Base-by-base conservation (phyloP, 108 stramenopile species). In the Epithemia pelagica region DNA sequence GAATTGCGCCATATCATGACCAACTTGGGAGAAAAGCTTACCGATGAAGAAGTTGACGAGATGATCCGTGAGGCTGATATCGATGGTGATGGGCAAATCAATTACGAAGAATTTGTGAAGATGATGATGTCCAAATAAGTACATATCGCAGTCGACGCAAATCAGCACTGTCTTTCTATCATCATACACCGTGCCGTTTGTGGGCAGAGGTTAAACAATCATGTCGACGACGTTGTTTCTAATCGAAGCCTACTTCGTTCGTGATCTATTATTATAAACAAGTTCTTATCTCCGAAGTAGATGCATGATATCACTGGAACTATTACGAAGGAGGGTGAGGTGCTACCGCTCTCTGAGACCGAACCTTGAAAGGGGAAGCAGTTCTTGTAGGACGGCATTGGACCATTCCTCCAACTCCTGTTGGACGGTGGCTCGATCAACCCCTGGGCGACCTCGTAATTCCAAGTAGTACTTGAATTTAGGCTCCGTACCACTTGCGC, bases 1-100 rank as follows among this genome's bases (percentile, higher is more conserved):
- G 99, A 99, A 81, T 89, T 99, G 69, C 93, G 99, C 70, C 99
- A 99, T 89, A 98, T 99, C 81, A 99, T 99, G 99, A 99, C 99
- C 80, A 99, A 99, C 90, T 95, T 99, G 66, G 99, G 99, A 30
- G 99, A 99, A 84, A 99, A 99, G 82, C 96, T 99, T 52, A 98
- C 99, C 32, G 99, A 99, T 66, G 98, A 99, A 78, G 99, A 99
- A 71, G 98, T 98, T 67, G 99, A 99, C 79, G 99, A 99, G 76
- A 99, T 99, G 99, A 99, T 99, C 82, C 95, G 99, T 72, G 99
- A 99, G 70, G 99, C 99, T 30, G 99, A 99, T 70, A 98, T 99
- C 74, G 99, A 99, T 83, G 99, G 99, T 23, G 99, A 99, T 79
- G 99, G 99, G 58, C 99, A 99, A 82, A 99, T 99, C 88, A 99